Evolutionary conservation across 2,329 filamentous ascomycete species (phyloP).

Genomic region (Cladorrhinum sp.): DNA sequence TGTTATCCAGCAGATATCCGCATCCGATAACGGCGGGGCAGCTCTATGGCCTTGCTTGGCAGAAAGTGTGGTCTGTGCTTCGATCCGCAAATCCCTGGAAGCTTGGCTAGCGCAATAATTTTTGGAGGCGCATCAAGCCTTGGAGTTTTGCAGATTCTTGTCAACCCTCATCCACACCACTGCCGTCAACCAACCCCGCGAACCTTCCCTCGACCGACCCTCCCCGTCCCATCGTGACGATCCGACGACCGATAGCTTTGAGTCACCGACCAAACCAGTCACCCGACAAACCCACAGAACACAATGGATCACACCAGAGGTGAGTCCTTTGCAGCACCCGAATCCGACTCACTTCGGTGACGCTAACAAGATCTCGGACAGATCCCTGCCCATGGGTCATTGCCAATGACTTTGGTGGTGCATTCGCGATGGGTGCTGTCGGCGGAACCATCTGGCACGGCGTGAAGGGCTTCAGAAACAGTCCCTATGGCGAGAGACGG

Average conservation of each 20-base stretch:
- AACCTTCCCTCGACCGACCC: background rate
- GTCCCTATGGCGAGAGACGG: conserved; percentile 86
- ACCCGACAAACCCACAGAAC: conserved; percentile 1
- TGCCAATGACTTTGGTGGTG: conserved; percentile 95
- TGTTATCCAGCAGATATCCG: background rate
- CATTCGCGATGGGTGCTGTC: conserved; percentile 89
- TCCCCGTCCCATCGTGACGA: background rate
- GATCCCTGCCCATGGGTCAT: conserved; percentile 97
- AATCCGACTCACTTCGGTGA: background rate
- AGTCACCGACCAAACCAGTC: background rate
- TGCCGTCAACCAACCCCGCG: background rate
- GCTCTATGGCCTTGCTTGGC: background rate
- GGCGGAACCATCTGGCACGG: conserved; percentile 91
- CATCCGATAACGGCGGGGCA: conserved; percentile 5
- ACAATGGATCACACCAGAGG: conserved; percentile 84
- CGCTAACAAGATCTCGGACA: background rate
- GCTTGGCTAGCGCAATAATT: conserved; percentile 18
- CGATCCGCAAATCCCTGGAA: conserved; percentile 4
- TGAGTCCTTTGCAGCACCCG: background rate
- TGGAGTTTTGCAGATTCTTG: conserved; percentile 14
- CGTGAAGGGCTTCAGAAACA: conserved; percentile 90
- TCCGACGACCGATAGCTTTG: background rate
- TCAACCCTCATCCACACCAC: conserved; percentile 8
- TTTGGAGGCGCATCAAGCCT: conserved; percentile 24
- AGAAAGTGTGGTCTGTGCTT: conserved; percentile 14